These are phyloP conservation scores for Coprinopsis sp. DNA, from an alignment of 768 basidiomycete genomes.

Conservation along the genomic window DNA sequence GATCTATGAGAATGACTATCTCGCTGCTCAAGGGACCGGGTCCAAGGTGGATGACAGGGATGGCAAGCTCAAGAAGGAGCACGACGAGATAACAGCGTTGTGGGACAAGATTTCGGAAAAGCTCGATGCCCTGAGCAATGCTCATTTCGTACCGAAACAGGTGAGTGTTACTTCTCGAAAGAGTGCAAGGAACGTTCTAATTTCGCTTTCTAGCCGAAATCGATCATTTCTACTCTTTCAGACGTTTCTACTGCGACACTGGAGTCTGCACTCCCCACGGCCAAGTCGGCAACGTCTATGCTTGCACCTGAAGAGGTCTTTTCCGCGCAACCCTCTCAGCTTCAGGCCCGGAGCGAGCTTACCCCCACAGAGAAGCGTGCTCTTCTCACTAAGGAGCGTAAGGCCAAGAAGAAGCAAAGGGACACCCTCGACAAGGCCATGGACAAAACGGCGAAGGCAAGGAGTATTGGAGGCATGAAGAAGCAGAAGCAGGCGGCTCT, in stretches of 20 bases:
- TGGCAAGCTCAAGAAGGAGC: conserved; percentile 83
- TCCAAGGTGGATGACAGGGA: conserved; percentile 70
- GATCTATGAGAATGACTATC: conserved; percentile 93
- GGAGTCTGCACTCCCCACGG: conserved; percentile 88
- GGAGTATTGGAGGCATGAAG: conserved; percentile 52
- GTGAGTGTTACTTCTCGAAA: conserved; percentile 39
- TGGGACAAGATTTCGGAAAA: conserved; percentile 88
- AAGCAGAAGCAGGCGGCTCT: conserved; percentile 83
- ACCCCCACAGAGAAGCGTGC: conserved; percentile 81
- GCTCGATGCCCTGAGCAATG: conserved; percentile 90
- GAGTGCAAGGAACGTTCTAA: not conserved
- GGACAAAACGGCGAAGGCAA: conserved; percentile 56
- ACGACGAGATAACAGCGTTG: conserved; percentile 73
- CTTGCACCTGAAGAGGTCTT: conserved; percentile 94
- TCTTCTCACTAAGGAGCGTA: conserved; percentile 62
- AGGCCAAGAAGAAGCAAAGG: conserved; percentile 63
- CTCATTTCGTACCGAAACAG: conserved; percentile 92
- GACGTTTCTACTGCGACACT: conserved; percentile 78
- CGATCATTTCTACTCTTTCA: conserved; percentile 75
- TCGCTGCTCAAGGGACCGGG: conserved; percentile 57
- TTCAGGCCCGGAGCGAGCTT: conserved; percentile 71
- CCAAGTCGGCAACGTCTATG: conserved; percentile 68
- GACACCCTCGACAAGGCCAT: conserved; percentile 60
- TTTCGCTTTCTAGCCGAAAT: conserved; percentile 64
- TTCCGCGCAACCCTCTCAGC: conserved; percentile 49